phyloP scores from a whole-genome alignment of 2,329 filamentous ascomycete genomes.

The Teratosphaeria nubilosa region DNA sequence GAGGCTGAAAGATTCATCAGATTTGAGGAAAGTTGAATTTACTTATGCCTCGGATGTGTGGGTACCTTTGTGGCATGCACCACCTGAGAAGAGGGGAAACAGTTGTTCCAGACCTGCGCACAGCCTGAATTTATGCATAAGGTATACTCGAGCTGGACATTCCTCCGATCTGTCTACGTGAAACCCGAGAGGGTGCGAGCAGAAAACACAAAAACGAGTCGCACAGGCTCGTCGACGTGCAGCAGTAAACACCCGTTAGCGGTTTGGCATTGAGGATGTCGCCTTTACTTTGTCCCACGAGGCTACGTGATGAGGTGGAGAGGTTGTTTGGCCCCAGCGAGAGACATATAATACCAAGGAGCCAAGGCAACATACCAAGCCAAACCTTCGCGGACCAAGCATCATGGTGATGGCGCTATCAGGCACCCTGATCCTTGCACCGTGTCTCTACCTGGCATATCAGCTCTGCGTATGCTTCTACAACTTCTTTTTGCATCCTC shows the following conservation, averaged over 20 bases:
- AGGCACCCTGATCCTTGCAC: neutral
- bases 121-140: neutral
- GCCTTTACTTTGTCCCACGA: too few species aligned
- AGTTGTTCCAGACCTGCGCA: neutral
- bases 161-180: neutral
- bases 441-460: neutral
- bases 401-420: neutral
- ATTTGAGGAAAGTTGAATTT: too few species aligned
- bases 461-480: constrained; percentile 17
- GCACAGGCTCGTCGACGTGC: neutral
- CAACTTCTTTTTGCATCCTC: constrained; percentile 34
- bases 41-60: neutral
- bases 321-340: too few species aligned
- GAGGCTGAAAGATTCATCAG: too few species aligned
- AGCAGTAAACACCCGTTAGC: neutral
- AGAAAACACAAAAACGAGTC: neutral
- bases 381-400: neutral
- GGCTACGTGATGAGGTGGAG: too few species aligned
- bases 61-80: too few species aligned
- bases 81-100: too few species aligned
- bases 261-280: neutral
- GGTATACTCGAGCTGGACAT: neutral
- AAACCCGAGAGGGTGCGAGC: neutral
- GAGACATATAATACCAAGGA: too few species aligned
- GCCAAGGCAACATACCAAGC: neutral